Percentiles rank a stretch among this genome's conserved stretches.
phyloP scores from a whole-genome alignment of 2,329 filamentous ascomycete genomes.

The Berkeleyomyces basicola region DNA sequence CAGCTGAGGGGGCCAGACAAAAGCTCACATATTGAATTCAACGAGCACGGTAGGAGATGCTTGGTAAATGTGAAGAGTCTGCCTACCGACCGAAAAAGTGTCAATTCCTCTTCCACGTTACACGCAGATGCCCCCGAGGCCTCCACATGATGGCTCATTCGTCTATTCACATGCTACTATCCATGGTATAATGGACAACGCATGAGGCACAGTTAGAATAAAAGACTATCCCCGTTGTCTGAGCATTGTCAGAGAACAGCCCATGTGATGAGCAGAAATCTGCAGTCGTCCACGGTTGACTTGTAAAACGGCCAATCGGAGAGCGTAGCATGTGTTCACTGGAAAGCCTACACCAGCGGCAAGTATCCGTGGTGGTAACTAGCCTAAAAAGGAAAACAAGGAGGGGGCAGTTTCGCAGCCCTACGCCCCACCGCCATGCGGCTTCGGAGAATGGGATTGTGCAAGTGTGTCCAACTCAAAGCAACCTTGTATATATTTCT shows the following conservation, averaged over 20 bases:
- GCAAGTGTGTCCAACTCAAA: too few relatives aligned
- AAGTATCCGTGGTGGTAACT: too few relatives aligned
- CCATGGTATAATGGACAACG: background rate
- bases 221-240: background rate
- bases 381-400: background rate
- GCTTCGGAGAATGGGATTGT: too few relatives aligned
- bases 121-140: background rate
- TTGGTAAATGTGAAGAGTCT: too few relatives aligned
- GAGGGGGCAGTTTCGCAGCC: background rate
- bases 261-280: background rate
- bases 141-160: background rate
- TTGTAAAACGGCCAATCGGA: background rate
- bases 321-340: background rate
- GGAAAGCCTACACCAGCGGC: background rate
- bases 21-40: background rate
- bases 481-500: too few relatives aligned
- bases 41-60: too few relatives aligned
- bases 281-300: background rate
- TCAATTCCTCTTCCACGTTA: too few relatives aligned
- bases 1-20: background rate
- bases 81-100: too few relatives aligned
- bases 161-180: background rate
- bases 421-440: background rate
- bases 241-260: background rate
- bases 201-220: background rate